These are phyloP conservation scores for Sarocladium strictum DNA, from an alignment of 2,329 filamentous ascomycete genomes.

Conservation along the genomic window DNA sequence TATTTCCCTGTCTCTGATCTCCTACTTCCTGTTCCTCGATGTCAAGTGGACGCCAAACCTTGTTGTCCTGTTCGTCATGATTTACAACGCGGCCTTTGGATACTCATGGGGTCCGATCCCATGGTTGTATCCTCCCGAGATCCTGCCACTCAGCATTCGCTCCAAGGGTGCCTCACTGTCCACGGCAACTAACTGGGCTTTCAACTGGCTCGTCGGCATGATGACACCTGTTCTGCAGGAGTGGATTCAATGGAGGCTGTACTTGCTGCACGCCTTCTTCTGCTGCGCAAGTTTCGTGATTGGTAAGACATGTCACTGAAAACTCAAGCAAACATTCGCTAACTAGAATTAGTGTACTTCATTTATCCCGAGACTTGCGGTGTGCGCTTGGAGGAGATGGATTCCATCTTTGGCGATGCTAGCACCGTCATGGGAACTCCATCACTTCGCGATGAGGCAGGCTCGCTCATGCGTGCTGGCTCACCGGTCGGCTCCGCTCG, in stretches of 20 bases:
- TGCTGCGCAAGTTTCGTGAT: slow-evolving; percentile 93
- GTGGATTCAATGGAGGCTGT: slow-evolving; percentile 87
- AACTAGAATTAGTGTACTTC: slow-evolving; percentile 69
- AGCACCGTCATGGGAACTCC: slow-evolving; percentile 77
- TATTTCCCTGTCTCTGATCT: slow-evolving; percentile 79
- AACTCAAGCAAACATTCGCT: slow-evolving; percentile 10
- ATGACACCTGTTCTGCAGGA: slow-evolving; percentile 92
- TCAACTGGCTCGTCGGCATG: slow-evolving; percentile 95
- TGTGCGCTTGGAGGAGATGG: slow-evolving; percentile 94
- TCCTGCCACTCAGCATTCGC: slow-evolving; percentile 89
- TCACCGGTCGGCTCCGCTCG: slow-evolving; percentile 72
- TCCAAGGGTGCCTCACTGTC: slow-evolving; percentile 96
- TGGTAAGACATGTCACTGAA: slow-evolving; percentile 54
- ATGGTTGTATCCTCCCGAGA: slow-evolving; percentile 98
- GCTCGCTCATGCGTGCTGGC: slow-evolving; percentile 70
- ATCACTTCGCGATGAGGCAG: slow-evolving; percentile 68
- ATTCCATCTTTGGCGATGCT: slow-evolving; percentile 86
- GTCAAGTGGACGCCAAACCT: slow-evolving; percentile 70
- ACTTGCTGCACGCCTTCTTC: slow-evolving; percentile 94
- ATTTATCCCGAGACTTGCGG: slow-evolving; percentile 96
- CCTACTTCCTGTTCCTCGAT: slow-evolving; percentile 91
- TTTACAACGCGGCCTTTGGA: slow-evolving; percentile 96
- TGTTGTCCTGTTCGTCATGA: slow-evolving; percentile 93
- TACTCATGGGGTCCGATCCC: slow-evolving; percentile 95
- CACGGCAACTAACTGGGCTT: slow-evolving; percentile 95